These are phyloP conservation scores for Mycosphaerella arachidis DNA, from an alignment of 2,329 filamentous ascomycete genomes.

Conservation along the genomic window DNA sequence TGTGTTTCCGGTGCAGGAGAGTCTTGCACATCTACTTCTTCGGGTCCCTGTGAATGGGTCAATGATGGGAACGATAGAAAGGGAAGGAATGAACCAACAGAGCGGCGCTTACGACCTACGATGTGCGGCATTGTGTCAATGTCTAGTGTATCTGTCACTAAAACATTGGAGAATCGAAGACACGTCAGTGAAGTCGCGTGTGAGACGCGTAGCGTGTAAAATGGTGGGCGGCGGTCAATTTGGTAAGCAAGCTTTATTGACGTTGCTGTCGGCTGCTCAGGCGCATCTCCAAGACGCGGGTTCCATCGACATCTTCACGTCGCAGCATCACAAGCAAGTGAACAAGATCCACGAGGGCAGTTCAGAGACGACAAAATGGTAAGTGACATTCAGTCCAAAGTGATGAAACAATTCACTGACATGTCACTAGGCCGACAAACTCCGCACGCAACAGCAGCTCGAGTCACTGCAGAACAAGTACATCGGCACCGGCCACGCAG, in stretches of 20 bases:
- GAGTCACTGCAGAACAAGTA: constrained; percentile 95
- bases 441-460: constrained; percentile 94
- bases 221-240: background rate
- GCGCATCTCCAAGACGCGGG: background rate
- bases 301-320: background rate
- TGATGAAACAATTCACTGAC: background rate
- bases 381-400: background rate
- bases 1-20: constrained; percentile 29
- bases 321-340: background rate
- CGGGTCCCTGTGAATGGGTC: constrained; percentile 17
- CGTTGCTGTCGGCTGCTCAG: background rate
- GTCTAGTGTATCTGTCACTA: background rate
- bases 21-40: constrained; percentile 22
- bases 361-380: constrained; percentile 2
- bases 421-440: constrained; percentile 72
- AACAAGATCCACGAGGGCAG: background rate
- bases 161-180: background rate
- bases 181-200: background rate
- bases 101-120: constrained; percentile 26
- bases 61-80: background rate
- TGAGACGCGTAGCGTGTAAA: background rate
- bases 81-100: constrained; percentile 18
- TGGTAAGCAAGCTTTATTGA: background rate
- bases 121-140: constrained; percentile 15
- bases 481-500: constrained; percentile 90